Evolutionary conservation across 129 eudicot species (phyloP).

Genomic region (Helichrysum umbraculigerum): DNA sequence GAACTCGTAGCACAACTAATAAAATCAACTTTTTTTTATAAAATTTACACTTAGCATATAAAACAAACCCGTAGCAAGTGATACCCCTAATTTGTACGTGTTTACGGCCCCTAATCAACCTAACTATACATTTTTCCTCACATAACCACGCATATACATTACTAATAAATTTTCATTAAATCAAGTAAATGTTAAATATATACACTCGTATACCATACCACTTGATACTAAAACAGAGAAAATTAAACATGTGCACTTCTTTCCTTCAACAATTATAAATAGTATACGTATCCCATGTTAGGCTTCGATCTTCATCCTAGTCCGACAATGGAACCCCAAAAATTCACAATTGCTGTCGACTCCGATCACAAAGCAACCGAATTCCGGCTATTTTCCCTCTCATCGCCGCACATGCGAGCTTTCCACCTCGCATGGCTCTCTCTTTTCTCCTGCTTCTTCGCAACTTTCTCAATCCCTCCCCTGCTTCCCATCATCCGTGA

Average conservation of each 20-base stretch:
- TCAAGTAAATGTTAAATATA: no score
- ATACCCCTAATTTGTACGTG: no score
- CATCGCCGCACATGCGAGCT: slow-evolving; percentile 75
- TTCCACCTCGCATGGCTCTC: slow-evolving; percentile 86
- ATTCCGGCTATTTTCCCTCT: slow-evolving; percentile 48
- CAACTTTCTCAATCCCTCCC: slow-evolving; percentile 84
- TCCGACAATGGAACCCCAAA: slow-evolving; percentile 29
- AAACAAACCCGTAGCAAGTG: no score
- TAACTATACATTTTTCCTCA: no score
- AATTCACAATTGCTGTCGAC: slow-evolving; percentile 54
- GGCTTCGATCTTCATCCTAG: slow-evolving; percentile 12
- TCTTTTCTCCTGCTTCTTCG: slow-evolving; percentile 64
- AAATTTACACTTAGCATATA: no score
- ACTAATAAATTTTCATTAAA: no score
- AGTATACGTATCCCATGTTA: slow-evolving; percentile 17
- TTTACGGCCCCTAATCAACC: no score
- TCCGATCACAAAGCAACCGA: slow-evolving; percentile 61
- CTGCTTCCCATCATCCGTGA: slow-evolving; percentile 72
- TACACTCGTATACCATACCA: no score
- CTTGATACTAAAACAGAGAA: no score
- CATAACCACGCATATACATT: no score
- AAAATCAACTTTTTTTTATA: no score
- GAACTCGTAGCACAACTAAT: no score
- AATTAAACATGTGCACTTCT: not conserved
- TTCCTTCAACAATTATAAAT: not conserved